These are phyloP conservation scores for Podaxis sp. DNA, from an alignment of 768 basidiomycete species.

Conservation along the genomic window DNA sequence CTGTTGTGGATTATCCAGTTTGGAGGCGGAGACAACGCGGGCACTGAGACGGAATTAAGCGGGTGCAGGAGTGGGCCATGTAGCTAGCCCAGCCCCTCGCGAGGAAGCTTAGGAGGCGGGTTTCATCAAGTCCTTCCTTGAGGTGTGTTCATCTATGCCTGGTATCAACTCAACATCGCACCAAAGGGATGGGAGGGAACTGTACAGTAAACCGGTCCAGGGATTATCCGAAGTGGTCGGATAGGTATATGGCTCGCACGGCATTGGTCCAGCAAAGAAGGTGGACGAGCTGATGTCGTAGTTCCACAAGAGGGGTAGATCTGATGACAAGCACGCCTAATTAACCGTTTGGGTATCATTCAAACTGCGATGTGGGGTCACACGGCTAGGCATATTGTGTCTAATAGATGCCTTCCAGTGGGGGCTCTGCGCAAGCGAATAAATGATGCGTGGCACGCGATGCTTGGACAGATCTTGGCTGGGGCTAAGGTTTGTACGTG, in stretches of 20 bases:
- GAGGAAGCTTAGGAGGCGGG: too few relatives aligned
- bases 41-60: constrained; percentile 22
- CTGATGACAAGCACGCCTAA: background rate
- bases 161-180: background rate
- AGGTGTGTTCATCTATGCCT: background rate
- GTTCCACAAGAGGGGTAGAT: background rate
- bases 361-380: too few relatives aligned
- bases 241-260: background rate
- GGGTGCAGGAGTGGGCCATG: constrained; percentile 10
- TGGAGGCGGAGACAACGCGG: constrained; percentile 22
- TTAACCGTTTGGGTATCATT: background rate
- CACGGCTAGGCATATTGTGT: background rate
- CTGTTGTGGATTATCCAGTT: background rate
- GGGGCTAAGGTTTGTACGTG: too few relatives aligned
- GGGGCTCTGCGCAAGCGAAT: background rate
- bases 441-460: too few relatives aligned
- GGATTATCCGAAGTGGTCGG: background rate
- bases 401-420: background rate
- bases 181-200: too few relatives aligned
- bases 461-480: too few relatives aligned
- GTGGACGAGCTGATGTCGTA: background rate
- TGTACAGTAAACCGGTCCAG: background rate
- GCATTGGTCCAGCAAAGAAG: background rate
- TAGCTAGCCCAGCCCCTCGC: too few relatives aligned
- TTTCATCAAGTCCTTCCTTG: too few relatives aligned